Conservation (phyloP, 177 flowering plant genomes). For the Vitis hybrid region DNA sequence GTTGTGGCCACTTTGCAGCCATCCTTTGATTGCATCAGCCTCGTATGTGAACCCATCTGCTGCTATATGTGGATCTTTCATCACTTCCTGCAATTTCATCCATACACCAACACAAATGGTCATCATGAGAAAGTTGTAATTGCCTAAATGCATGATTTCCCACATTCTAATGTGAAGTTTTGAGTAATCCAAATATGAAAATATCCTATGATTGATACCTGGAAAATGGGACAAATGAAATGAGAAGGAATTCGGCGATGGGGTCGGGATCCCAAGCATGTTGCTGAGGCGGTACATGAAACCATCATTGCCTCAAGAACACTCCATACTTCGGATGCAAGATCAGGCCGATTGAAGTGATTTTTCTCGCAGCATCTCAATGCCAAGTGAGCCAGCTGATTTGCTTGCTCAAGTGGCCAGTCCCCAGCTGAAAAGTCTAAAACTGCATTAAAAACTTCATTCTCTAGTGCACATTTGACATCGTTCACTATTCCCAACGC, state of each 20-base stretch:
- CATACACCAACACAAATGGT: too few species aligned
- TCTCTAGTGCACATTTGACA: slow-evolving; percentile 53
- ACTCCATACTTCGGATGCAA: slow-evolving; percentile 41
- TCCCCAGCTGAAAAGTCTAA: slow-evolving; percentile 65
- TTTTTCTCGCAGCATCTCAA: slow-evolving; percentile 48
- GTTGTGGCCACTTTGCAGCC: slow-evolving; percentile 60
- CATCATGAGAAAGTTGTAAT: too few species aligned
- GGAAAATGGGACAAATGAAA: slow-evolving; percentile 65
- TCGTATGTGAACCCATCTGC: slow-evolving; percentile 77
- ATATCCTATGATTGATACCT: slow-evolving; percentile 30
- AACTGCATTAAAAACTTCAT: slow-evolving; percentile 30
- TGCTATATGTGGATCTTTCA: slow-evolving; percentile 66
- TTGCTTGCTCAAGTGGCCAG: slow-evolving; percentile 53
- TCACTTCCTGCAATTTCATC: slow-evolving; percentile 51
- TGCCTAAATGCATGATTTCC: too few species aligned
- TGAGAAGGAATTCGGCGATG: slow-evolving; percentile 44
- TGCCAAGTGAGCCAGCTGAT: slow-evolving; percentile 43
- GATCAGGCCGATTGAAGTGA: slow-evolving; percentile 37
- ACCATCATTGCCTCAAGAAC: slow-evolving; percentile 40
- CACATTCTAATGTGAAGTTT: too few species aligned
- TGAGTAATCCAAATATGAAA: neutral
- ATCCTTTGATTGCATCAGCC: slow-evolving; percentile 65
- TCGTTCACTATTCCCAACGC: slow-evolving; percentile 31
- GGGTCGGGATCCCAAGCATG: slow-evolving; percentile 23
- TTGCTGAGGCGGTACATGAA: slow-evolving; percentile 18